phyloP scores from a whole-genome alignment of 257 asterid genomes.

The Solanum sitiens region DNA sequence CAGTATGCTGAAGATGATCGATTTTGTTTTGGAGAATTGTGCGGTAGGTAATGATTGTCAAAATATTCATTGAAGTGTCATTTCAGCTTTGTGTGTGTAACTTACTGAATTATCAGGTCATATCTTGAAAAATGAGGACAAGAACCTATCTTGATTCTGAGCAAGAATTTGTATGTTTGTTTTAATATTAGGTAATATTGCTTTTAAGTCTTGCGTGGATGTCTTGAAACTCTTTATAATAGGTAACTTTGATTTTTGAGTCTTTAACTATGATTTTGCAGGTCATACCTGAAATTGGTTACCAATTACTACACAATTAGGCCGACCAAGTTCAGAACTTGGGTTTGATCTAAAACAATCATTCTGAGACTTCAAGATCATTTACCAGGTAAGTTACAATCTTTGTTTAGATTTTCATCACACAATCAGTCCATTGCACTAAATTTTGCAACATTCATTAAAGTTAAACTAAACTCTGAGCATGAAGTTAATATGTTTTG shows the following conservation, averaged over 20 bases:
- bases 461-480: too few relatives aligned
- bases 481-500: too few relatives aligned
- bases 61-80: constrained; percentile 4
- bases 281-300: constrained; percentile 18
- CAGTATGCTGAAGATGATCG: constrained; percentile 99
- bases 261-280: background rate
- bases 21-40: constrained; percentile 78
- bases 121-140: too few relatives aligned
- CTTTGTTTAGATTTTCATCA: too few relatives aligned
- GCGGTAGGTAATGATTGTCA: constrained; percentile 44
- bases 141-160: background rate
- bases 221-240: too few relatives aligned
- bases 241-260: too few relatives aligned
- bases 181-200: background rate
- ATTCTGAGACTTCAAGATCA: constrained; percentile 48
- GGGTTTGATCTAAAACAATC: constrained; percentile 90
- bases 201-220: constrained; percentile 1
- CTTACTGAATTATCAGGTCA: background rate
- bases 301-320: too few relatives aligned
- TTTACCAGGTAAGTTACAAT: constrained; percentile 46
- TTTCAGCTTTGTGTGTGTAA: background rate
- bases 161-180: background rate
- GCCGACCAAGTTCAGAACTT: constrained; percentile 55
- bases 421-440: too few relatives aligned
- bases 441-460: too few relatives aligned